Base-by-base conservation (phyloP, 2,329 filamentous ascomycete genomes). In the Clarireedia paspali region DNA sequence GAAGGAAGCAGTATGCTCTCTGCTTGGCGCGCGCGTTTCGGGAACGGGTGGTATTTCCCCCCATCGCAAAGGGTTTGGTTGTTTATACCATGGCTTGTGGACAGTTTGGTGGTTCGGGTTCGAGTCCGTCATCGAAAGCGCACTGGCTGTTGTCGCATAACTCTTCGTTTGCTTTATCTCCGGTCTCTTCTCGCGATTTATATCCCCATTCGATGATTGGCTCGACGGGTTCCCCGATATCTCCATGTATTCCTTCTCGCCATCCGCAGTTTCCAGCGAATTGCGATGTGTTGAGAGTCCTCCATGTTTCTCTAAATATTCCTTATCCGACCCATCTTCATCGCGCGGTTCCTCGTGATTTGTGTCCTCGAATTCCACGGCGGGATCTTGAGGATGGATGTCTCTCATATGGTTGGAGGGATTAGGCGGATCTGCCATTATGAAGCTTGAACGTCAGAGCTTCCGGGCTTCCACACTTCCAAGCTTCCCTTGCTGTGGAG, bases 1-100 rank as follows among this genome's bases (percentile, higher is more conserved):
- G 66, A 91, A 85, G 2, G 80, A 74, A 5, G 91, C 91, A 4
- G 74, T 77, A 68, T 89, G 77, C 72, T 96, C 91, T 59, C 80
- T 81, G 5, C 83, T 91, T 0, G 76, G 69, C 6, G 63, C 64
- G 55, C 76, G 75, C 63, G 77, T 75, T 48, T 77, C 71, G 39
- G 84, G 83, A 0, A 85, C 73, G 0, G 78, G 74, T 1, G 82
- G 80, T 2, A 77, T 71, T 36, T 68, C 60, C 4, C 82, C 79
- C 83, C 83, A 86, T 67, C 74, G 74, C 61, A 87, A 64, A 2
- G 84, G 84, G 62, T 87, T 87, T 34, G 76, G 62, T 44, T 75
- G 80, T 65, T 81, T 81, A 68, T 83, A 79, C 83, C 87, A 89
- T 67, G 80, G 77, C 66, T 77, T 72, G 51, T 69, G 20, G 6